phyloP scores from a whole-genome alignment of 495 filamentous ascomycete genomes.

The Aspergillus kassunensis region DNA sequence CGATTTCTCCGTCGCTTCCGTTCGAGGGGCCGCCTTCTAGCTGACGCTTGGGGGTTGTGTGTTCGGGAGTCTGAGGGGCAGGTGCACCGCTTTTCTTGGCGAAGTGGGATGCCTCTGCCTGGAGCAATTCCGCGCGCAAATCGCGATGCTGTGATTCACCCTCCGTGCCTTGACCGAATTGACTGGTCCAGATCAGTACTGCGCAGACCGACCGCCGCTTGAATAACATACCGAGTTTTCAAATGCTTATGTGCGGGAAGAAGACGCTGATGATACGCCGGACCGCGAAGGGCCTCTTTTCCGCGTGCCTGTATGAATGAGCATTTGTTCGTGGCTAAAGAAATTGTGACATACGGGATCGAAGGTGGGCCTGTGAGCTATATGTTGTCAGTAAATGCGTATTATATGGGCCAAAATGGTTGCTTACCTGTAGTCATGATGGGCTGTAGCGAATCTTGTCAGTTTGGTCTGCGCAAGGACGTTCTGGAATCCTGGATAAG shows the following conservation, averaged over 20 bases:
- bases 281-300: conserved; percentile 90
- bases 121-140: conserved; percentile 83
- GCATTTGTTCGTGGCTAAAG: conserved; percentile 8
- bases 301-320: conserved; percentile 66
- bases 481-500: conserved; percentile 11
- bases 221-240: conserved; percentile 64
- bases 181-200: conserved; percentile 41
- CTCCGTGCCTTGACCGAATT: conserved; percentile 85
- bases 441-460: conserved; percentile 8
- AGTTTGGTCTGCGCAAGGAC: not conserved
- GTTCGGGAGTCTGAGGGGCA: conserved; percentile 35
- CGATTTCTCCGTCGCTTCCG: conserved; percentile 28
- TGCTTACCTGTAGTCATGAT: conserved; percentile 64
- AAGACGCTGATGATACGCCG: conserved; percentile 94
- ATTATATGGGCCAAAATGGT: too few relatives aligned
- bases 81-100: conserved; percentile 71
- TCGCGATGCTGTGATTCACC: conserved; percentile 72
- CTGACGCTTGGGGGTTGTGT: conserved; percentile 58
- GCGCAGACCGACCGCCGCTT: not conserved
- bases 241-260: conserved; percentile 88
- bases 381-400: conserved; percentile 24
- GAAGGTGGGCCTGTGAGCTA: conserved; percentile 83
- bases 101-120: conserved; percentile 82
- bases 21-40: conserved; percentile 48
- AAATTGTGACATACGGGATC: conserved; percentile 65